phyloP scores from a whole-genome alignment of 805 yeast species.

The Ogataea thermomethanolica region DNA sequence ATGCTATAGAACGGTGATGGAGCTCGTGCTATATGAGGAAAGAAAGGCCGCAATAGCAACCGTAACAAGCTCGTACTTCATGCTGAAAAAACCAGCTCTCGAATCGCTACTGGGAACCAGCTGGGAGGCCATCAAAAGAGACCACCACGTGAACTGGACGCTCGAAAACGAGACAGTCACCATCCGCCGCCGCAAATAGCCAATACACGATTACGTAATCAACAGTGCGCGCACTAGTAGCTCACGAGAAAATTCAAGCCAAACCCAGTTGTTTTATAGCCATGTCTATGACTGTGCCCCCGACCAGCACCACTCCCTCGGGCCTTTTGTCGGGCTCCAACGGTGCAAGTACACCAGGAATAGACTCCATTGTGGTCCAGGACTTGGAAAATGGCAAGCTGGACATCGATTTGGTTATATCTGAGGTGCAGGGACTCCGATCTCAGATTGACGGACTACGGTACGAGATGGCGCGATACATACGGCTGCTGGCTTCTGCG shows the following conservation, averaged over 20 bases:
- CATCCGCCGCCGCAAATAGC: constrained; percentile 12
- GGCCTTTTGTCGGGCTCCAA: constrained; percentile 5
- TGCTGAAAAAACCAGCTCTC: constrained; percentile 27
- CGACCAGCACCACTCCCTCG: constrained; percentile 18
- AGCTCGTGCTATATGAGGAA: constrained; percentile 38
- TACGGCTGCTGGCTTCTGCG: constrained; percentile 38
- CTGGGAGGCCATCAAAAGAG: constrained; percentile 23
- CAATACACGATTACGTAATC: constrained; percentile 4
- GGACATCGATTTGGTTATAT: constrained; percentile 32
- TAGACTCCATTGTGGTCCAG: constrained; percentile 31
- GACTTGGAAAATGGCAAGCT: constrained; percentile 41
- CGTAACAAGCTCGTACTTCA: constrained; percentile 40
- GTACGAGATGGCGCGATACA: constrained; percentile 38
- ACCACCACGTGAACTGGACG: constrained; percentile 34
- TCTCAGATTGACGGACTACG: constrained; percentile 32
- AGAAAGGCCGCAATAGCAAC: constrained; percentile 32
- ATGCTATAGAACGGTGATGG: constrained; percentile 35
- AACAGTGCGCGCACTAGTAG: too few species aligned
- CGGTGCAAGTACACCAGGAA: constrained; percentile 5
- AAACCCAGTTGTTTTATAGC: too few species aligned
- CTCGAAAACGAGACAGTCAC: constrained; percentile 29
- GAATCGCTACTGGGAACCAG: constrained; percentile 32
- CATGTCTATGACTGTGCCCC: constrained; percentile 21
- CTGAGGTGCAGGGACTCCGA: constrained; percentile 35
- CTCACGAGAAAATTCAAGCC: not conserved